Percentiles rank a stretch among this genome's conserved stretches.
Evolutionary conservation across 345 rosid genomes (phyloP).

Genomic region (Citropsis articulata): DNA sequence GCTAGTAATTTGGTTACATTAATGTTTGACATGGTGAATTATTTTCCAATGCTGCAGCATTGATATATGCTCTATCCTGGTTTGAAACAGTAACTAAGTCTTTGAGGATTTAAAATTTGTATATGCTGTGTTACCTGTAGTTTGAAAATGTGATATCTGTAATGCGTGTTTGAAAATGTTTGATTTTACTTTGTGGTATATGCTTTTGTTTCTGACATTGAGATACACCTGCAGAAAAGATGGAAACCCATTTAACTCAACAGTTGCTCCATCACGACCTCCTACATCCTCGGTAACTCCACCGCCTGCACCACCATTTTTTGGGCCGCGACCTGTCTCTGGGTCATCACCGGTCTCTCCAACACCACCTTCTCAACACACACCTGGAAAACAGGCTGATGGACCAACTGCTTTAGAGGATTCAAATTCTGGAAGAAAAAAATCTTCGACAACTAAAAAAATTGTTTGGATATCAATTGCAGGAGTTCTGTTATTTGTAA

Average conservation of each 20-base stretch:
- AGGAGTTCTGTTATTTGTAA: slow-evolving; percentile 47
- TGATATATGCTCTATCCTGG: background rate
- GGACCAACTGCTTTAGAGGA: slow-evolving; percentile 57
- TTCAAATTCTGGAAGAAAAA: slow-evolving; percentile 43
- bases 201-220: slow-evolving; percentile 14
- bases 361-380: slow-evolving; percentile 36
- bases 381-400: slow-evolving; percentile 52
- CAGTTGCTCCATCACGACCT: slow-evolving; percentile 51
- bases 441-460: slow-evolving; percentile 45
- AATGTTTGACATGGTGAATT: background rate
- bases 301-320: slow-evolving; percentile 30
- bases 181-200: background rate
- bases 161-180: background rate
- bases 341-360: slow-evolving; percentile 27
- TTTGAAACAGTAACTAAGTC: background rate
- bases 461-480: slow-evolving; percentile 80
- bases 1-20: background rate
- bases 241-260: slow-evolving; percentile 73
- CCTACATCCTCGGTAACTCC: slow-evolving; percentile 44
- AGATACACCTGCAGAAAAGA: slow-evolving; percentile 55
- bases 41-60: background rate
- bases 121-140: background rate
- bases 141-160: background rate
- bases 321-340: slow-evolving; percentile 22
- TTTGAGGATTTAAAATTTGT: background rate